Percentiles rank a stretch among this genome's conserved stretches.
Conservation (phyloP, 805 yeast genomes). For the Myxozyma melibiosi region DNA sequence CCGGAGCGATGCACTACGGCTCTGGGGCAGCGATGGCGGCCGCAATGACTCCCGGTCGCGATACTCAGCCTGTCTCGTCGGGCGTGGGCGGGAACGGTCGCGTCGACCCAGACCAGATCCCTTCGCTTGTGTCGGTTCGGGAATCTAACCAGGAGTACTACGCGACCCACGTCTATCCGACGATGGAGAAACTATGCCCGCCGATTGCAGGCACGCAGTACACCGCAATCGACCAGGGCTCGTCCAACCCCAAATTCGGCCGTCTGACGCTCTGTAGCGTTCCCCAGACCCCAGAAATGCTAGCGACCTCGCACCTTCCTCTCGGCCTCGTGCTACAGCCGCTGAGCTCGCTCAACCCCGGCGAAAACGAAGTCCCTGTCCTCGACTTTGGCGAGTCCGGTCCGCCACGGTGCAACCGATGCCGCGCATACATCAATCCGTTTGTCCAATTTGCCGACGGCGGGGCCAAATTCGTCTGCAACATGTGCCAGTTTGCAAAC, state of each 20-base stretch:
- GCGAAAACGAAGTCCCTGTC: slow-evolving; percentile 58
- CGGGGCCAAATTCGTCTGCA: slow-evolving; percentile 72
- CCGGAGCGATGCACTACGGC: slow-evolving; percentile 11
- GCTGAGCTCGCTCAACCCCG: slow-evolving; percentile 62
- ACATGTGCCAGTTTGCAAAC: slow-evolving; percentile 80
- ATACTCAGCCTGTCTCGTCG: not conserved
- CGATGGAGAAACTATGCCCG: slow-evolving; percentile 77
- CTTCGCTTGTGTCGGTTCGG: slow-evolving; percentile 46
- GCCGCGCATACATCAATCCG: slow-evolving; percentile 89
- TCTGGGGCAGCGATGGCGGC: slow-evolving; percentile 16
- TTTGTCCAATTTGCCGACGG: slow-evolving; percentile 65
- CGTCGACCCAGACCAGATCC: slow-evolving; percentile 35
- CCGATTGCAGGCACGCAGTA: slow-evolving; percentile 79
- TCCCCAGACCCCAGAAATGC: slow-evolving; percentile 71
- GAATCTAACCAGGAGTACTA: slow-evolving; percentile 41
- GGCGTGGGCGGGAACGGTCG: slow-evolving; percentile 11
- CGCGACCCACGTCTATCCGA: slow-evolving; percentile 55
- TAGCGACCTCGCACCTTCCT: slow-evolving; percentile 74
- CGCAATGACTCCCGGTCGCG: slow-evolving; percentile 15
- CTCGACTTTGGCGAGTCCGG: slow-evolving; percentile 63
- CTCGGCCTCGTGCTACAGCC: slow-evolving; percentile 81
- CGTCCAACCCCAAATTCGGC: slow-evolving; percentile 76
- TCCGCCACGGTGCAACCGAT: slow-evolving; percentile 88
- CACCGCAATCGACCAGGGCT: slow-evolving; percentile 76
- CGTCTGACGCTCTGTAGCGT: slow-evolving; percentile 79